Conservation (phyloP, 2,329 filamentous ascomycete genomes). For the Fusarium sp. region DNA sequence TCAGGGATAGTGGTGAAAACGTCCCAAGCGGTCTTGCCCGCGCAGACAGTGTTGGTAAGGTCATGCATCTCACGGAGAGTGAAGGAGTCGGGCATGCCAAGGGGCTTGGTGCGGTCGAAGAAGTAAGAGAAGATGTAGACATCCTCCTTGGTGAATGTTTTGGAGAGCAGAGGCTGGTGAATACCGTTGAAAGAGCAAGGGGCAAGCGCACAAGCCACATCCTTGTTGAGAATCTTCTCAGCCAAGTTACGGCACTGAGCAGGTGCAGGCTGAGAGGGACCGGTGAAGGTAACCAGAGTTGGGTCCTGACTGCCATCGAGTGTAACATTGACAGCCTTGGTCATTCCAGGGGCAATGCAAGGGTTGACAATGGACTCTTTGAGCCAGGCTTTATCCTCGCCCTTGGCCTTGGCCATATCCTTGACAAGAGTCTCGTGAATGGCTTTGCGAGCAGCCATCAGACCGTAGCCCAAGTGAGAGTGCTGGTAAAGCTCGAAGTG, state of each 20-base stretch:
- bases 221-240: conserved; percentile 92
- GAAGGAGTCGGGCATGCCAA: conserved; percentile 99
- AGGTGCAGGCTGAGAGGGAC: conserved; percentile 79
- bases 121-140: conserved; percentile 99
- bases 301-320: conserved; percentile 72
- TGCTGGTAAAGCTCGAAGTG: conserved; percentile 97
- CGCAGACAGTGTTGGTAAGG: conserved; percentile 85
- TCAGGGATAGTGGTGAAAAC: conserved; percentile 81
- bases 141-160: conserved; percentile 92
- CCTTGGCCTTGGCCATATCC: conserved; percentile 71
- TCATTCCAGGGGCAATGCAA: conserved; percentile 86
- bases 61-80: conserved; percentile 91
- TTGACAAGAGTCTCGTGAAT: conserved; percentile 83
- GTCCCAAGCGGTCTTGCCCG: conserved; percentile 81
- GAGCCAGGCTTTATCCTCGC: conserved; percentile 74
- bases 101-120: conserved; percentile 90
- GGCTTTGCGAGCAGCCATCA: conserved; percentile 93
- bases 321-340: conserved; percentile 78
- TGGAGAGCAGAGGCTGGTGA: conserved; percentile 90
- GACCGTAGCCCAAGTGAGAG: conserved; percentile 94
- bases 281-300: conserved; percentile 83
- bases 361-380: conserved; percentile 81
- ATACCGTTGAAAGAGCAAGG: conserved; percentile 99
- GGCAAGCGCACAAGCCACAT: conserved; percentile 80
- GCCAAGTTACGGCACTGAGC: conserved; percentile 91